These are phyloP conservation scores for Sclerotinia nivalis DNA, from an alignment of 2,329 filamentous ascomycete species.

Conservation along the genomic window DNA sequence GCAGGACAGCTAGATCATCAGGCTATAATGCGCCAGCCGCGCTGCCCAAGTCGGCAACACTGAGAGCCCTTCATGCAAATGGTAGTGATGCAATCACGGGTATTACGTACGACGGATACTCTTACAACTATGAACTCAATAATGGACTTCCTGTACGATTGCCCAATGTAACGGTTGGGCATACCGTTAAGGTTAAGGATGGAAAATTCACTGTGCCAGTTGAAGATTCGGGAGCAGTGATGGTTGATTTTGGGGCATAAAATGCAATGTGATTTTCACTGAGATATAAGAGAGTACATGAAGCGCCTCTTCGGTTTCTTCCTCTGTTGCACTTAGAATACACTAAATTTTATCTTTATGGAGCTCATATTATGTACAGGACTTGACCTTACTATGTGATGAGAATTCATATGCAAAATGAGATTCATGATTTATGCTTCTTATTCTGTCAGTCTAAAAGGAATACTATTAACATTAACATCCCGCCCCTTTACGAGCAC, in stretches of 20 bases:
- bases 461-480: too few relatives aligned
- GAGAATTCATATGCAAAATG: too few relatives aligned
- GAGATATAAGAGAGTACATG: not conserved
- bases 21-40: constrained; percentile 24
- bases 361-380: not conserved
- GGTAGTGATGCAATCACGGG: constrained; percentile 64
- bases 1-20: constrained; percentile 12
- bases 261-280: too few relatives aligned
- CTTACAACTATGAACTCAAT: constrained; percentile 61
- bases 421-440: too few relatives aligned
- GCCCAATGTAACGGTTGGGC: constrained; percentile 55
- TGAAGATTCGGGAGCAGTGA: constrained; percentile 46
- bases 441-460: too few relatives aligned
- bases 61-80: constrained; percentile 58
- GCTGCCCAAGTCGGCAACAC: constrained; percentile 31
- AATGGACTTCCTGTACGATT: constrained; percentile 54
- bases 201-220: constrained; percentile 46
- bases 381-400: too few relatives aligned
- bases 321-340: not conserved
- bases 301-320: not conserved
- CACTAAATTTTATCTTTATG: not conserved
- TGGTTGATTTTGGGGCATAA: constrained; percentile 31
- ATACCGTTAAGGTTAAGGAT: constrained; percentile 44
- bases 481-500: too few relatives aligned
- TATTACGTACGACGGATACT: constrained; percentile 61